These are phyloP conservation scores for Staphylotrichum longicolle DNA, from an alignment of 495 filamentous ascomycete species.

Conservation along the genomic window DNA sequence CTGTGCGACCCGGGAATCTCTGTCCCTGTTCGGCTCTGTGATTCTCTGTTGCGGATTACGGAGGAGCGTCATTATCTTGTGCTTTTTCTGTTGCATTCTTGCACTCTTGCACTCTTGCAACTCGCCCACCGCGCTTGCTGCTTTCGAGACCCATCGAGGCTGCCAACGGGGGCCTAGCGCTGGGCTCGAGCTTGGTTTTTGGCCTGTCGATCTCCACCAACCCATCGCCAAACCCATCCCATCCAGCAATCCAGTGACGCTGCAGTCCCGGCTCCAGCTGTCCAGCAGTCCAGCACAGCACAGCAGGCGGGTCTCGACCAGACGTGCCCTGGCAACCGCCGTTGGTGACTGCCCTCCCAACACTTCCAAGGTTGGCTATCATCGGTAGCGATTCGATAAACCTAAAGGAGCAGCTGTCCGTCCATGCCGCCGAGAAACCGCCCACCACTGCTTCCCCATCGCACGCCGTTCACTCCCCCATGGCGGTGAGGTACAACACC, in stretches of 20 bases:
- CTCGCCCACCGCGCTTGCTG: not conserved
- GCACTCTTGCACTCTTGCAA: not conserved
- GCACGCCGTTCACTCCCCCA: constrained; percentile 20
- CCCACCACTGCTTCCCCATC: constrained; percentile 3
- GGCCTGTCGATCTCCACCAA: not conserved
- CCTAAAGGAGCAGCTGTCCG: constrained; percentile 3
- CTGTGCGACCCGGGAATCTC: too few species aligned
- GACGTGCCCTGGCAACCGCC: not conserved
- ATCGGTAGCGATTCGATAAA: not conserved
- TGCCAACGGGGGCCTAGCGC: constrained; percentile 4
- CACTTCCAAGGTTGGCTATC: not conserved
- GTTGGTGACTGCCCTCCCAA: not conserved
- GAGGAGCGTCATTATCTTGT: not conserved
- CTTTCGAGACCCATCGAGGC: not conserved
- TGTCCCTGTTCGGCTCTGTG: too few species aligned
- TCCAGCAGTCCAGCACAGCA: not conserved
- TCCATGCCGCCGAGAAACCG: constrained; percentile 17
- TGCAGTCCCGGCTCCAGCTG: too few species aligned
- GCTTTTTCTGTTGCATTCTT: not conserved
- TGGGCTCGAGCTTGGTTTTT: constrained; percentile 12
- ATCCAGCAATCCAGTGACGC: too few species aligned
- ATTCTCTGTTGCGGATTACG: not conserved
- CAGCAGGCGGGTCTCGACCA: constrained; percentile 3
- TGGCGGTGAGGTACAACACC: constrained; percentile 38
- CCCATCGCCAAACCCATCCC: not conserved